Conservation (phyloP, 257 asterid species). For the Solanum tarapatanum region DNA sequence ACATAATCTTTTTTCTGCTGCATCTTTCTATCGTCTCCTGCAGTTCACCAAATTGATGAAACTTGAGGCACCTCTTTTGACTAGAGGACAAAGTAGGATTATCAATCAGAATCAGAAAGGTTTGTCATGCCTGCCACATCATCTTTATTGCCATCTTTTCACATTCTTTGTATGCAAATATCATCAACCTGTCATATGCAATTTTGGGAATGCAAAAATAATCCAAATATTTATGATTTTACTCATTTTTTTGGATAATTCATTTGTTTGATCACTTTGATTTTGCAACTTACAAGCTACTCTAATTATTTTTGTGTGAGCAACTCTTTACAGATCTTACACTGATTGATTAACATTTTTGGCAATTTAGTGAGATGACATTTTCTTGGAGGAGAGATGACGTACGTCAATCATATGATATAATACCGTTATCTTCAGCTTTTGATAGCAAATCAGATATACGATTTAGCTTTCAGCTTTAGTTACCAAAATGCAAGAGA, state of each 20-base stretch:
- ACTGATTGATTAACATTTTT: not conserved
- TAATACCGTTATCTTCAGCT: not conserved
- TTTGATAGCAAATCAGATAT: not conserved
- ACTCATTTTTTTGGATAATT: not conserved
- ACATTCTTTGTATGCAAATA: not conserved
- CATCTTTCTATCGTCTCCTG: not conserved
- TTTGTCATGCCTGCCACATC: not conserved
- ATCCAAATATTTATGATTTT: not conserved
- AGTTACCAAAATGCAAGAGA: not conserved
- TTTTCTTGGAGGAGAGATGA: constrained; percentile 5
- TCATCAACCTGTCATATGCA: not conserved
- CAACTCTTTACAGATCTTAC: not conserved
- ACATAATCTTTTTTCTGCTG: not conserved
- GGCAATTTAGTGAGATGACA: constrained; percentile 1
- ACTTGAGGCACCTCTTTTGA: constrained; percentile 36
- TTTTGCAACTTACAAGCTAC: not conserved
- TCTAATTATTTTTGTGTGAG: not conserved
- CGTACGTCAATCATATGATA: not conserved
- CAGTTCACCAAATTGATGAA: constrained; percentile 94
- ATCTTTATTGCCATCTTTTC: not conserved
- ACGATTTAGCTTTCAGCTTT: not conserved
- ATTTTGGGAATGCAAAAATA: not conserved
- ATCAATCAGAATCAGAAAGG: not conserved
- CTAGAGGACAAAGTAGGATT: constrained; percentile 18
- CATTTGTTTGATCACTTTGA: not conserved